phyloP scores from a whole-genome alignment of 2,329 filamentous ascomycete species.

The Cladosporium sp. region DNA sequence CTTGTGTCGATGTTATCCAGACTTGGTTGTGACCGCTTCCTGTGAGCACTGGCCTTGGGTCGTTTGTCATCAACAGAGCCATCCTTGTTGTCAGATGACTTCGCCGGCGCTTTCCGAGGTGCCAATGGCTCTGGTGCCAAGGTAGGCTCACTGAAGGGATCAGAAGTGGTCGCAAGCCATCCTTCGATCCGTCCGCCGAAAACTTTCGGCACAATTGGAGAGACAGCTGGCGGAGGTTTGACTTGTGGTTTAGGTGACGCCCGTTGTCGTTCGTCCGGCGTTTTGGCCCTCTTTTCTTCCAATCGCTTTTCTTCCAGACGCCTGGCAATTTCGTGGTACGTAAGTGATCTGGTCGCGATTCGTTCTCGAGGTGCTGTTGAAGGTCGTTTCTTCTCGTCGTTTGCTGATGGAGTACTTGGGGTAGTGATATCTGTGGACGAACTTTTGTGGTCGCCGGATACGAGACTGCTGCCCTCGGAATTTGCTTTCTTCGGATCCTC shows the following conservation, averaged over 20 bases:
- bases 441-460: conserved; percentile 26
- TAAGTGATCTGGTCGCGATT: conserved; percentile 1
- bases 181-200: conserved; percentile 55
- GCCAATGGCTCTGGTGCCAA: conserved; percentile 28
- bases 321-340: not conserved
- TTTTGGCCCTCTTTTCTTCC: not conserved
- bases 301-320: not conserved
- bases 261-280: not conserved
- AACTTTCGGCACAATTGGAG: conserved; percentile 41
- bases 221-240: conserved; percentile 17
- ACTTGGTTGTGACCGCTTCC: conserved; percentile 19
- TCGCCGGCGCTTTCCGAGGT: conserved; percentile 19
- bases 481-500: conserved; percentile 21
- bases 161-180: conserved; percentile 49
- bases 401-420: conserved; percentile 21
- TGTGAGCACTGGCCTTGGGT: conserved; percentile 16
- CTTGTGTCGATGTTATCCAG: conserved; percentile 16
- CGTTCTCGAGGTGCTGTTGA: not conserved
- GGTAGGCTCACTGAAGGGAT: conserved; percentile 35
- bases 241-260: conserved; percentile 9
- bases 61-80: conserved; percentile 13
- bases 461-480: conserved; percentile 23
- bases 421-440: conserved; percentile 29
- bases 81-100: conserved; percentile 11
- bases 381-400: not conserved